Evolutionary conservation across 345 rosid species (phyloP), one percentile per base, ranked within the genome.

Genomic region (Draba incana): DNA sequence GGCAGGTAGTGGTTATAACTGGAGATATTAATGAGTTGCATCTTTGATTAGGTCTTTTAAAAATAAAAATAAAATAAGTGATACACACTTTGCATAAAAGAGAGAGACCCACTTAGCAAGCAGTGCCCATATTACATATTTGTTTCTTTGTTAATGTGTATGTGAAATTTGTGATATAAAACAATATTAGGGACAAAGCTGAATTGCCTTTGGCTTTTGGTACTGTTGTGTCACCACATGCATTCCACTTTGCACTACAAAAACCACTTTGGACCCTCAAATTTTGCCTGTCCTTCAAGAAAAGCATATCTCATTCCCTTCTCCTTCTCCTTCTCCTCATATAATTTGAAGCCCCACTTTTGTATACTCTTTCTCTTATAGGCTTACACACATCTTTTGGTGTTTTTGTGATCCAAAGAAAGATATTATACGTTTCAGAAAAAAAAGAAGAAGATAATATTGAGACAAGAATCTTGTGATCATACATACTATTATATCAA

Each of bases 171-270:
- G 64, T 72, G 75, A 65, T 66, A 65, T 55, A 67, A 65, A 71
- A 41, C 13, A 42, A 28, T 70, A 43, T 42, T 12, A 52, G 31
- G 68, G 42, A 24, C 68, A 82, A 81, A 84, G 88, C 85, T 80
- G 86, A 81, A 71, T 76, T 79, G 89, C 88, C 88, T 84, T 87
- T 80, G 84, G 77, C 81, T 82, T 85, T 79, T 84, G 73, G 68
- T 83, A 84, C 85, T 75, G 82, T 78, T 83, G 82, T 82, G 92
- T 85, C 85, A 83, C 76, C 94, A 92, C 96, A 89, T 88, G 96
- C 84, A 78, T 62, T 82, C 87, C 96, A 84, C 89, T 86, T 85
- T 80, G 86, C 84, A 78, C 84, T 81, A 63, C 87, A 80, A 80
- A 59, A 76, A 79, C 86, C 79, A 84, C 88, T 85, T 85, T 80